A percentile compares a stretch with the other conserved stretches of the same genome.
These are phyloP conservation scores for Amaranthus tricolor DNA, from an alignment of 179 eudicot genomes.

Conservation along the genomic window DNA sequence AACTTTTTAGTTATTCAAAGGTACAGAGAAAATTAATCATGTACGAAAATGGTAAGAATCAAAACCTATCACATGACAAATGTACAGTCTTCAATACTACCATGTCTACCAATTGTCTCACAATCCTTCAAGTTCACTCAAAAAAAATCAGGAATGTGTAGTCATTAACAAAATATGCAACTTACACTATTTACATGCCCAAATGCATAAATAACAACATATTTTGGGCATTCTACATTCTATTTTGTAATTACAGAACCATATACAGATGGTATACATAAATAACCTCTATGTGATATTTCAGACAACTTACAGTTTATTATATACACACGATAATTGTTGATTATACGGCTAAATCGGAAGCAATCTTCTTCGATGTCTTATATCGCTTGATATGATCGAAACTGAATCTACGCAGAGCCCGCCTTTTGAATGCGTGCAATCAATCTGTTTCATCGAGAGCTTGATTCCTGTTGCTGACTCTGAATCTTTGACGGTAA, in stretches of 20 bases:
- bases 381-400: conserved; percentile 62
- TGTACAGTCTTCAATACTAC: too few relatives aligned
- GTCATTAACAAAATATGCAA: conserved; percentile 17
- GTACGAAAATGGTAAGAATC: too few relatives aligned
- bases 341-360: conserved; percentile 32
- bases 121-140: too few relatives aligned
- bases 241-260: conserved; percentile 18
- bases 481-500: conserved; percentile 49
- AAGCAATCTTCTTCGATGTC: conserved; percentile 39
- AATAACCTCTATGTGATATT: neutral
- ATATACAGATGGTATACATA: conserved; percentile 2
- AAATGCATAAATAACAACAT: too few relatives aligned
- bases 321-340: conserved; percentile 17
- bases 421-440: conserved; percentile 99
- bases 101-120: too few relatives aligned
- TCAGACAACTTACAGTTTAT: conserved; percentile 22
- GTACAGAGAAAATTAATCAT: too few relatives aligned
- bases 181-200: conserved; percentile 16
- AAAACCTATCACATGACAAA: too few relatives aligned
- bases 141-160: too few relatives aligned
- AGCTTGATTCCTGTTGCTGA: conserved; percentile 60
- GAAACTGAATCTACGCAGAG: conserved; percentile 90
- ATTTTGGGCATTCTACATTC: too few relatives aligned
- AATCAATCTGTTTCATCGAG: conserved; percentile 96
- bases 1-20: too few relatives aligned